phyloP scores from a whole-genome alignment of 257 asterid species.

The Ajuga chamaepitys region DNA sequence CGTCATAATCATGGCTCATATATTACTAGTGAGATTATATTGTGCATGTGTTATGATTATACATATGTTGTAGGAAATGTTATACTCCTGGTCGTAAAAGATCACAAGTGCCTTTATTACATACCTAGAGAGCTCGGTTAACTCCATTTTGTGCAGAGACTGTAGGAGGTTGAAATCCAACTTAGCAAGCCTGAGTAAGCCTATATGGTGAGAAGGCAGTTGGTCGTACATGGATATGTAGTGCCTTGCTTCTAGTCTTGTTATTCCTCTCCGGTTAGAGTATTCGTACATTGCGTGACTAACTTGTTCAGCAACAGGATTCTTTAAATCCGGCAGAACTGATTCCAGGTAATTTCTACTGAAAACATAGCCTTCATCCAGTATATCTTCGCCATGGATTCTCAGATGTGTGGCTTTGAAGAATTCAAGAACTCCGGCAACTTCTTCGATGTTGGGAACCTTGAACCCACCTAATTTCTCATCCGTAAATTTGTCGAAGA shows the following conservation, averaged over 20 bases:
- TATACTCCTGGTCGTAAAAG: no score
- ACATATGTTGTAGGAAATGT: no score
- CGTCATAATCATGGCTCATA: no score
- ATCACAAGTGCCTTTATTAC: no score
- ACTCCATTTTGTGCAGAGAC: constrained; percentile 20
- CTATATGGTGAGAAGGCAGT: constrained; percentile 3
- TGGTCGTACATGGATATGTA: constrained; percentile 18
- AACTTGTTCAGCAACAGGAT: constrained; percentile 10
- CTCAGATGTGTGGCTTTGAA: constrained; percentile 35
- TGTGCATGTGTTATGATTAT: no score
- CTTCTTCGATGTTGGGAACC: neutral
- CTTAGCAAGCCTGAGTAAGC: constrained; percentile 21
- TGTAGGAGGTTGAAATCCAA: constrained; percentile 23
- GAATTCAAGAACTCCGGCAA: constrained; percentile 16
- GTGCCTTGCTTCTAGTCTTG: constrained; percentile 18
- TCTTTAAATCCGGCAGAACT: neutral
- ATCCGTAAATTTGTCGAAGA: constrained; percentile 27
- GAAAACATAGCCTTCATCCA: constrained; percentile 23
- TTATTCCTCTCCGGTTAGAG: constrained; percentile 13
- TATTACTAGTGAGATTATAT: no score
- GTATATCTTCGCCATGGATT: constrained; percentile 22
- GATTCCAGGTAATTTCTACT: constrained; percentile 12
- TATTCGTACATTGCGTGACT: constrained; percentile 7
- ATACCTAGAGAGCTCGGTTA: constrained; percentile 21
- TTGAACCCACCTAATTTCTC: constrained; percentile 9